Evolutionary conservation across 306 rosid genomes (phyloP).

Genomic region (Quillaja saponaria): DNA sequence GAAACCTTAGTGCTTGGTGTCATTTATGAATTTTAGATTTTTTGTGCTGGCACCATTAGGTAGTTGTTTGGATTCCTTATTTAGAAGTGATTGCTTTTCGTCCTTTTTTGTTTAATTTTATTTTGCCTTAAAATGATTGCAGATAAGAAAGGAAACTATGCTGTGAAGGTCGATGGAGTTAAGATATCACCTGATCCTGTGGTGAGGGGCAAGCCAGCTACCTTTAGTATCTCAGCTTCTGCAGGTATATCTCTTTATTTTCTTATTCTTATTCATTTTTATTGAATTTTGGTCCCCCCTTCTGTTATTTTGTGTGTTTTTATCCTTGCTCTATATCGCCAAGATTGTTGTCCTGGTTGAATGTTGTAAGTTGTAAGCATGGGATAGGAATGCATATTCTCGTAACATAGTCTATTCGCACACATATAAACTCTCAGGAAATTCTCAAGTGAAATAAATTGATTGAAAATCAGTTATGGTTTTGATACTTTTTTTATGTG

Average conservation of each 20-base stretch:
- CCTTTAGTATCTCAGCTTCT: conserved; percentile 72
- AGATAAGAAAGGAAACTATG: conserved; percentile 61
- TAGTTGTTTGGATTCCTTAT: not conserved
- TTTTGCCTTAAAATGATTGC: conserved; percentile 17
- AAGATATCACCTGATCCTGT: conserved; percentile 67
- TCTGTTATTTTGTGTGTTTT: not conserved
- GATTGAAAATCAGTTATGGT: not conserved
- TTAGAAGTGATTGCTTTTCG: not conserved
- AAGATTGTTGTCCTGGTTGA: not conserved
- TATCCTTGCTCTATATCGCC: not conserved
- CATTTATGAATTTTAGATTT: not conserved
- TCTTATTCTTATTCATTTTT: not conserved
- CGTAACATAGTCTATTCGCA: not conserved
- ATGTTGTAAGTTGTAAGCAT: conserved; percentile 34
- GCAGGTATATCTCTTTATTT: conserved; percentile 48
- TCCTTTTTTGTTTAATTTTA: not conserved
- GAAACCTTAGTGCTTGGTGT: conserved; percentile 3
- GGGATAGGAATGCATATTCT: too few species aligned
- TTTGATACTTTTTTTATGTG: conserved; percentile 5
- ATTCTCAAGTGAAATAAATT: too few species aligned
- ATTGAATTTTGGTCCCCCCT: too few species aligned
- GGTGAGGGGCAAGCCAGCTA: conserved; percentile 62
- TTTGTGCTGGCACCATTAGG: conserved; percentile 10
- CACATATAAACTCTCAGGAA: too few species aligned
- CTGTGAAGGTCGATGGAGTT: conserved; percentile 68